phyloP scores from a whole-genome alignment of 106 monocot genomes.

The Allium fistulosum region DNA sequence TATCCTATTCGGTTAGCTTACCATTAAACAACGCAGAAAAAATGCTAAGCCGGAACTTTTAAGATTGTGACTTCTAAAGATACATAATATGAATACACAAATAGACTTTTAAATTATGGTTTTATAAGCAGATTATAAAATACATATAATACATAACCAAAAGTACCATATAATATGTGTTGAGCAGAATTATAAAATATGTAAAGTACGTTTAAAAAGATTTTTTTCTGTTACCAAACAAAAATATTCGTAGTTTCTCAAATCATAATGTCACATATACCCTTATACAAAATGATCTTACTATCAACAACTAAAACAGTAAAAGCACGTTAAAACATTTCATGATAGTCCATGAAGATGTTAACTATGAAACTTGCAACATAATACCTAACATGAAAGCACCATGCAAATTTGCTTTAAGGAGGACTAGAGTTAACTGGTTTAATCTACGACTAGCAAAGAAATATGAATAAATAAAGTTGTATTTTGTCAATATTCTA shows the following conservation, averaged over 20 bases:
- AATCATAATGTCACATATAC: slow-evolving; percentile 68
- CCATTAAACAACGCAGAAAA: not conserved
- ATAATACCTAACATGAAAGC: slow-evolving; percentile 64
- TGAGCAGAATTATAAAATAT: not conserved
- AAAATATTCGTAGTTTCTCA: slow-evolving; percentile 83
- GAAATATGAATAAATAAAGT: not conserved
- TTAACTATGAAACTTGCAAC: not conserved
- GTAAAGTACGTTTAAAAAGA: slow-evolving; percentile 47
- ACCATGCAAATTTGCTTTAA: slow-evolving; percentile 80
- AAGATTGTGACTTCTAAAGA: not conserved
- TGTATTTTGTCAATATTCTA: not conserved
- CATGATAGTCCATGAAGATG: not conserved
- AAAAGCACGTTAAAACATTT: slow-evolving; percentile 2
- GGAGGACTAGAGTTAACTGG: slow-evolving; percentile 45
- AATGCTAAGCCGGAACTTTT: not conserved
- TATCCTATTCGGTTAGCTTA: not conserved
- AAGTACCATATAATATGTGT: too few species aligned
- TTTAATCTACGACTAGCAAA: slow-evolving; percentile 46
- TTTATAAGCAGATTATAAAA: too few species aligned
- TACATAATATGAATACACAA: too few species aligned
- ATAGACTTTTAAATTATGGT: too few species aligned
- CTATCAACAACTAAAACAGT: slow-evolving; percentile 65
- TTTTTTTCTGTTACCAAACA: slow-evolving; percentile 65
- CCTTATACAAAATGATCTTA: slow-evolving; percentile 40
- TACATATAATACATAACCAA: too few species aligned